Evolutionary conservation across 2,329 filamentous ascomycete genomes (phyloP), one percentile per base, ranked within the genome.

Genomic region (Xylariaceae sp.): DNA sequence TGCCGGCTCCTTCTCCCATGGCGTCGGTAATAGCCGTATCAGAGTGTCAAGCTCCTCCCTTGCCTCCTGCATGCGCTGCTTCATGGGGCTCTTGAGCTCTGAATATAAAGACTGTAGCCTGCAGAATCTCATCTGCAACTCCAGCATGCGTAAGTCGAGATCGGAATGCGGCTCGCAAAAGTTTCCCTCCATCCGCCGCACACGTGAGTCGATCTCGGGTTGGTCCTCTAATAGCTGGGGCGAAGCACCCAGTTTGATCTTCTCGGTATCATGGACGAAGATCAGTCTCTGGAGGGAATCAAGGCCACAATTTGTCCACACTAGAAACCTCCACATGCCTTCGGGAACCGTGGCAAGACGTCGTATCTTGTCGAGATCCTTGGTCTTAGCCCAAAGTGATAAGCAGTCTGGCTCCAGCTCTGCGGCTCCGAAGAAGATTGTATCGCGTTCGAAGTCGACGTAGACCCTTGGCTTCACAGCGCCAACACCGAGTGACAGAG

Each of bases 341-440:
- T 70, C 67, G 37, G 66, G 64, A 6, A 68, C 66, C 7, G 69
- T 61, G 10, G 68, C 68, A 9, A 70, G 63, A 21, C 62, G 62
- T 47, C 55, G 56, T 13, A 65, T 56, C 42, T 60, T 60, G 32
- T 60, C 46, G 26, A 70, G 55, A 36, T 64, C 68, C 34, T 50
- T 47, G 6, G 67, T 69, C 6, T 55, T 49, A 2, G 57, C 54
- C 67, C 66, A 68, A 41, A 70, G 53, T 5, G 56, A 30, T 18
- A 61, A 62, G 56, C 65, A 67, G 19, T 65, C 60, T 41, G 64
- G 61, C 37, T 61, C 61, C 10, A 69, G 59, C 51, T 66, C 66
- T 15, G 63, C 47, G 44, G 62, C 55, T 19, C 67, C 66, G 40
- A 69, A 67, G 53, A 68, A 68, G 6, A 69, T 8, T 2, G 68